Percentiles rank a stretch among this genome's conserved stretches.
Conservation (phyloP, 2,329 filamentous ascomycete species). For the Penicillium polonicum region DNA sequence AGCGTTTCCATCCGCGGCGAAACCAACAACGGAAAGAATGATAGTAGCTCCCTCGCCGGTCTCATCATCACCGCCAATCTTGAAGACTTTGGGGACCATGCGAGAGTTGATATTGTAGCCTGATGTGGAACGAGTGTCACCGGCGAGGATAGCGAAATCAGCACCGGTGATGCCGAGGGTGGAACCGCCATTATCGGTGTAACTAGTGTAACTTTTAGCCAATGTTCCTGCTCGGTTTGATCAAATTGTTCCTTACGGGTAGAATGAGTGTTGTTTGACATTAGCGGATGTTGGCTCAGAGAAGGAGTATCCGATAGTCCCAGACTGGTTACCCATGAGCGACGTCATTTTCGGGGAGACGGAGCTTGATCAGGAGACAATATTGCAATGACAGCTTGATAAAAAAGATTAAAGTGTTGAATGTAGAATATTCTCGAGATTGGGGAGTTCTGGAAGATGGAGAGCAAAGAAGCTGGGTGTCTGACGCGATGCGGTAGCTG, state of each 20-base stretch:
- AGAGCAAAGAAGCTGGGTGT: conserved; percentile 19
- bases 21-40: conserved; percentile 90
- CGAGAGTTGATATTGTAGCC: conserved; percentile 99
- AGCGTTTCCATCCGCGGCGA: conserved; percentile 90
- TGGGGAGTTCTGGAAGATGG: conserved; percentile 11
- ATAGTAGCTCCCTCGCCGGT: conserved; percentile 82
- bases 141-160: conserved; percentile 94
- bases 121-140: conserved; percentile 91
- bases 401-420: conserved; percentile 1
- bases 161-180: conserved; percentile 91
- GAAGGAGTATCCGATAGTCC: conserved; percentile 62
- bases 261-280: conserved; percentile 72
- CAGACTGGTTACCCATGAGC: conserved; percentile 50
- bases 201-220: conserved; percentile 47
- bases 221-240: neutral
- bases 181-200: conserved; percentile 96
- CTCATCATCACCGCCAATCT: conserved; percentile 86
- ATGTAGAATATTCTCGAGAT: conserved; percentile 6
- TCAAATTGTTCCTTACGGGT: conserved; percentile 65
- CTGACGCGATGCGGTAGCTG: conserved; percentile 42
- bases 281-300: conserved; percentile 50
- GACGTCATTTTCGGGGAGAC: conserved; percentile 51
- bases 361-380: neutral
- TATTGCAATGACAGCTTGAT: neutral
- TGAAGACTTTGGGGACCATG: conserved; percentile 93